Conservation (phyloP, 1,284 basidiomycete genomes). For the Leccinum pseudoinsigne region DNA sequence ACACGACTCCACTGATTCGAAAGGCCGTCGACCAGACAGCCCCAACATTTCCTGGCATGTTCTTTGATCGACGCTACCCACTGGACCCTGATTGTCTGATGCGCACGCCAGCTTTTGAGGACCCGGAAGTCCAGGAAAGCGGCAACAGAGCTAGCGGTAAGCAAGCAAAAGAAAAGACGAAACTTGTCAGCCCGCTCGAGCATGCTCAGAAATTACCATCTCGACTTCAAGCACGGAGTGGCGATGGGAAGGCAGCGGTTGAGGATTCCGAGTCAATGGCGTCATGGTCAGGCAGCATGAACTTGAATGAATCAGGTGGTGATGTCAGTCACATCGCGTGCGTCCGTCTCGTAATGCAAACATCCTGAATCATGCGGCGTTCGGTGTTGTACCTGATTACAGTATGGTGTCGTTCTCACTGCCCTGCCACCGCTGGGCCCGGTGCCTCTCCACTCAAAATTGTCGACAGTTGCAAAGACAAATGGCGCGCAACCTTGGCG, state of each 20-base stretch:
- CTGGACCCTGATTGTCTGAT: too few relatives aligned
- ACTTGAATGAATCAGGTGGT: conserved; percentile 13
- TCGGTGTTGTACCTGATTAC: conserved; percentile 6
- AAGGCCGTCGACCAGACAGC: too few relatives aligned
- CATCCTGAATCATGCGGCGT: not conserved
- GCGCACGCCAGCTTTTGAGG: too few relatives aligned
- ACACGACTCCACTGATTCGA: too few relatives aligned
- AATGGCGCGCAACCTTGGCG: conserved; percentile 2
- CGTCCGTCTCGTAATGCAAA: conserved; percentile 16
- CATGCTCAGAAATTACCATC: conserved; percentile 39
- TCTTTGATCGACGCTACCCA: too few relatives aligned
- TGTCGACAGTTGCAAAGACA: conserved; percentile 7
- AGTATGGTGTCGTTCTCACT: conserved; percentile 25
- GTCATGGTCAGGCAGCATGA: not conserved
- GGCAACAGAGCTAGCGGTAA: conserved; percentile 16
- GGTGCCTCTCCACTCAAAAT: conserved; percentile 23
- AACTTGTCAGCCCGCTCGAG: conserved; percentile 37
- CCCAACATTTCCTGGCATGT: too few relatives aligned
- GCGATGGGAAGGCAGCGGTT: not conserved
- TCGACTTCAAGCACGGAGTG: conserved; percentile 13
- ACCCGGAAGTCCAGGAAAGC: conserved; percentile 13
- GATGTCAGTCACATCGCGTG: conserved; percentile 43
- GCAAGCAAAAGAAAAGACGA: conserved; percentile 26
- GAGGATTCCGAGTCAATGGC: not conserved
- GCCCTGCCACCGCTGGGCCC: conserved; percentile 24